Conservation (phyloP, 2,329 filamentous ascomycete species). For the Fusarium poae region DNA sequence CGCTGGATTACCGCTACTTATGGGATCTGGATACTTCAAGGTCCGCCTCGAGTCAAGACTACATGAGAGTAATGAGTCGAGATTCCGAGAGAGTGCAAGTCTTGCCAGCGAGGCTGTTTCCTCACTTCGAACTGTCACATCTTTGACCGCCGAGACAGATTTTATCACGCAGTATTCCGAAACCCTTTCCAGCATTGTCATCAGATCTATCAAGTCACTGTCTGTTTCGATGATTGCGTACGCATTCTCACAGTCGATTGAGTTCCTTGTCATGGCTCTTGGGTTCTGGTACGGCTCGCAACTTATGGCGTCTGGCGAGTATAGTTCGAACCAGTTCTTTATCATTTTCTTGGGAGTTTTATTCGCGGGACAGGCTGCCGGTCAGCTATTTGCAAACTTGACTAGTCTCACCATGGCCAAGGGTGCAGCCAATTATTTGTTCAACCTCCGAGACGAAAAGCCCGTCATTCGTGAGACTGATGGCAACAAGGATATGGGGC, state of each 20-base stretch:
- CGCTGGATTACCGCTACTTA: conserved; percentile 57
- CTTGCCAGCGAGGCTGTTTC: conserved; percentile 62
- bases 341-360: conserved; percentile 59
- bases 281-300: conserved; percentile 53
- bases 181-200: conserved; percentile 50
- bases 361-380: conserved; percentile 52
- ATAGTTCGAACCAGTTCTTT: conserved; percentile 57
- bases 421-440: conserved; percentile 59
- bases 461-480: conserved; percentile 54
- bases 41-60: conserved; percentile 60
- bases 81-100: conserved; percentile 57
- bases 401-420: conserved; percentile 61
- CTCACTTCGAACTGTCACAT: conserved; percentile 60
- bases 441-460: conserved; percentile 55
- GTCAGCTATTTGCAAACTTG: conserved; percentile 56
- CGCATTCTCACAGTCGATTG: conserved; percentile 45
- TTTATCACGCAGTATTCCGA: conserved; percentile 52
- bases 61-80: conserved; percentile 53
- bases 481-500: conserved; percentile 51
- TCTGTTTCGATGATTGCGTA: conserved; percentile 30
- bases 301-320: conserved; percentile 52
- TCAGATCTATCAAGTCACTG: conserved; percentile 20
- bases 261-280: conserved; percentile 52
- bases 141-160: conserved; percentile 54
- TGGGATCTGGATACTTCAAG: conserved; percentile 57